These are phyloP conservation scores for Haplosporangium sp. DNA, from an alignment of 371 early-diverging fungal genomes.

Conservation along the genomic window DNA sequence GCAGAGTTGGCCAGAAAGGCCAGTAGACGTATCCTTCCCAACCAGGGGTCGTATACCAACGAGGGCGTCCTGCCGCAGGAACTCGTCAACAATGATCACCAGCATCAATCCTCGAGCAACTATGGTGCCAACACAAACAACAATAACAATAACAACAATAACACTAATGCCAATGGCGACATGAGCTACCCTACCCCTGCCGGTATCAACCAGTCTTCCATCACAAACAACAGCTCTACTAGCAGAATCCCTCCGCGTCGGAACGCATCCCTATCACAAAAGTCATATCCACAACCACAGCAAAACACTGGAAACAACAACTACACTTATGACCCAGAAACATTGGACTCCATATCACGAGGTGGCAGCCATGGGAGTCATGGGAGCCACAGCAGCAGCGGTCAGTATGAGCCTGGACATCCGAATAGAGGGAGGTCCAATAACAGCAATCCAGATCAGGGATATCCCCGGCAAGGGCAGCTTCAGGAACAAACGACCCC, in stretches of 20 bases:
- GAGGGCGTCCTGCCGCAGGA: conserved; percentile 42
- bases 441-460: conserved; percentile 24
- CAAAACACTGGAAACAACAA: conserved; percentile 7
- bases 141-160: conserved; percentile 1
- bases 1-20: conserved; percentile 51
- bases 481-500: not conserved
- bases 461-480: conserved; percentile 3
- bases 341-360: conserved; percentile 8
- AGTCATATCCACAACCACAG: conserved; percentile 17
- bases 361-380: conserved; percentile 3
- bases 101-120: not conserved
- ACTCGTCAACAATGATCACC: conserved; percentile 7
- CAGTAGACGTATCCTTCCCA: conserved; percentile 50
- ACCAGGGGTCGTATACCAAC: conserved; percentile 47
- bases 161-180: not conserved
- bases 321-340: conserved; percentile 19
- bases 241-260: conserved; percentile 16
- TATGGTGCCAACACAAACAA: not conserved
- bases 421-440: conserved; percentile 20
- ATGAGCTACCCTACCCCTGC: conserved; percentile 5
- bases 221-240: not conserved
- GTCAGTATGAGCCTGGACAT: conserved; percentile 16
- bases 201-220: conserved; percentile 1
- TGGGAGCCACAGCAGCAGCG: not conserved
- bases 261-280: conserved; percentile 42